Percentiles rank a stretch among this genome's conserved stretches.
phyloP scores from a whole-genome alignment of 495 filamentous ascomycete species.

The Apiosordaria backusii region DNA sequence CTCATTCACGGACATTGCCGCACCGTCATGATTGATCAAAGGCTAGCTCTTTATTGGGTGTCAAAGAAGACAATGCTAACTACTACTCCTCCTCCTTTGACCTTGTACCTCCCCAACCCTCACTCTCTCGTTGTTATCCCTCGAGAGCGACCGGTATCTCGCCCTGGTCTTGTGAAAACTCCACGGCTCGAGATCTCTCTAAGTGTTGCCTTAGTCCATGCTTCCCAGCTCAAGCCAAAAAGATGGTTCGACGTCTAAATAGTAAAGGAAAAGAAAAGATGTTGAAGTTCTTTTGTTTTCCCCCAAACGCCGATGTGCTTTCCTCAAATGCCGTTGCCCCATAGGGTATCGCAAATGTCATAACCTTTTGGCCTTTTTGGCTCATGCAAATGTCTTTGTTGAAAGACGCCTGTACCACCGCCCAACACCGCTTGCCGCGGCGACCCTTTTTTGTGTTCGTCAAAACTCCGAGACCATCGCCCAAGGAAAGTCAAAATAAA shows the following conservation, averaged over 20 bases:
- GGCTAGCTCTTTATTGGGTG: conserved; percentile 5
- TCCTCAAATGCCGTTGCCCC: conserved; percentile 33
- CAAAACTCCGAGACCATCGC: conserved; percentile 24
- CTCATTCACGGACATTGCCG: neutral
- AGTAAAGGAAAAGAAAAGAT: conserved; percentile 41
- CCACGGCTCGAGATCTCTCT: neutral
- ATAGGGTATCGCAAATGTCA: conserved; percentile 35
- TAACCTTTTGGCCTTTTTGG: conserved; percentile 30
- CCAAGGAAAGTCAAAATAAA: conserved; percentile 10
- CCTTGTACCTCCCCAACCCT: neutral
- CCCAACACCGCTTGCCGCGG: conserved; percentile 23
- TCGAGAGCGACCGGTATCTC: neutral
- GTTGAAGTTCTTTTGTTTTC: conserved; percentile 47
- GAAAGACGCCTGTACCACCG: conserved; percentile 36
- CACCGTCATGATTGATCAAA: conserved; percentile 1
- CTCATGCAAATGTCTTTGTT: conserved; percentile 42
- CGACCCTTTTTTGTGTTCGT: conserved; percentile 26
- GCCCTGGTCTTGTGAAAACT: neutral
- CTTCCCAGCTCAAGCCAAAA: conserved; percentile 31
- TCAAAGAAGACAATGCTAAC: conserved; percentile 11
- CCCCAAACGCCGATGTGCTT: conserved; percentile 39
- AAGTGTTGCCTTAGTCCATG: neutral
- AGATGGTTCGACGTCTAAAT: conserved; percentile 33
- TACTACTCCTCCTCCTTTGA: neutral
- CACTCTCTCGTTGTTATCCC: neutral